These are phyloP conservation scores for Dentipellis fragilis DNA, from an alignment of 768 basidiomycete species.

Conservation along the genomic window DNA sequence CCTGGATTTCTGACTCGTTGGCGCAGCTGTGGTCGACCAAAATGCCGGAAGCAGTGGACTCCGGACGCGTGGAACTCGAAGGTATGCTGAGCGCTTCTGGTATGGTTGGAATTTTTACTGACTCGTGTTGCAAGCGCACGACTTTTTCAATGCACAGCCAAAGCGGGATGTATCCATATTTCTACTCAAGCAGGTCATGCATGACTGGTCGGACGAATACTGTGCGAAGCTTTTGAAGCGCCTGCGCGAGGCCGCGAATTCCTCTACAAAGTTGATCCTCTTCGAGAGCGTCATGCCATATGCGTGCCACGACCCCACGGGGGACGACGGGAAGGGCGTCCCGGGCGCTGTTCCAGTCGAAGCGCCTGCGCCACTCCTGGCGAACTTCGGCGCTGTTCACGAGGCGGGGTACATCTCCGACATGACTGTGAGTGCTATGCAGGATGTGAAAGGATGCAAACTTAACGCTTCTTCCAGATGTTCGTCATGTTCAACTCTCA, in stretches of 20 bases:
- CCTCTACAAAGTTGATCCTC: slow-evolving; percentile 35
- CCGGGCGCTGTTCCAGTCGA: neutral
- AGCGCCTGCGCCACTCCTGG: neutral
- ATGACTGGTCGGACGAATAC: slow-evolving; percentile 23
- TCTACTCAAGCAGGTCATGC: slow-evolving; percentile 20
- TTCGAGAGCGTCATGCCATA: neutral
- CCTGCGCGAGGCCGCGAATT: slow-evolving; percentile 18
- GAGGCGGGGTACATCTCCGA: too few species aligned
- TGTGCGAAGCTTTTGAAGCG: slow-evolving; percentile 16
- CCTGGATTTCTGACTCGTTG: too few species aligned
- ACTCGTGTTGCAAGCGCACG: too few species aligned
- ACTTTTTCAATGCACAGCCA: neutral
- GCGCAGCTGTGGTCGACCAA: neutral
- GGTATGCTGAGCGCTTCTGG: too few species aligned
- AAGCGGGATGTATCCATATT: slow-evolving; percentile 12
- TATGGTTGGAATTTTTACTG: too few species aligned
- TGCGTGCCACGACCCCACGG: neutral
- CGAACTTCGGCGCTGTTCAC: neutral
- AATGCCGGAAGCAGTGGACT: neutral
- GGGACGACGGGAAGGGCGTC: neutral
- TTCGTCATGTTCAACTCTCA: too few species aligned
- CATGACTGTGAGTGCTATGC: too few species aligned
- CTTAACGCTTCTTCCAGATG: too few species aligned
- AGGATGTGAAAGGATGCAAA: too few species aligned
- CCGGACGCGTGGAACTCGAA: neutral